These are phyloP conservation scores for Stemphylium beticola DNA, from an alignment of 2,329 filamentous ascomycete species.

Conservation along the genomic window DNA sequence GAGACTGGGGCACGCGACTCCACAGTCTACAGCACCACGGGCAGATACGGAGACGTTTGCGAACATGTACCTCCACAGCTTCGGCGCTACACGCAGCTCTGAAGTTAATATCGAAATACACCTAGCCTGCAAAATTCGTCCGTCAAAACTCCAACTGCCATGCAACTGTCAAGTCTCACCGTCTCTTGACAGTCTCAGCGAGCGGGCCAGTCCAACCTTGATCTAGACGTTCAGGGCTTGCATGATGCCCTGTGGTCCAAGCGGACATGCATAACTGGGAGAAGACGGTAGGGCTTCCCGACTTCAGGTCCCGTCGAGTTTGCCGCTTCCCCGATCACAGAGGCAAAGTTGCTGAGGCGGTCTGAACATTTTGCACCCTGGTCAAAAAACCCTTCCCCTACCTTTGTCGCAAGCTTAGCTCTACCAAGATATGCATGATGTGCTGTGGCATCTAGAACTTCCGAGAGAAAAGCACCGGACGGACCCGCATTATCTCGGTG, in stretches of 20 bases:
- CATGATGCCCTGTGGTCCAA: constrained; percentile 6
- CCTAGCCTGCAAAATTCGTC: neutral
- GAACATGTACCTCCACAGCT: neutral
- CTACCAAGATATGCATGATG: neutral
- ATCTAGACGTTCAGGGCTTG: constrained; percentile 1
- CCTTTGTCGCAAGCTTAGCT: neutral
- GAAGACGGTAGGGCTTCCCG: neutral
- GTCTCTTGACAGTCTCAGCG: constrained; percentile 10
- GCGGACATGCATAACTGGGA: constrained; percentile 2
- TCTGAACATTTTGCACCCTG: neutral
- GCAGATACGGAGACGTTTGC: constrained; percentile 6
- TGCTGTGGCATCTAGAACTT: neutral
- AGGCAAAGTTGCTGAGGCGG: neutral
- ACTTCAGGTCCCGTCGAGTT: neutral
- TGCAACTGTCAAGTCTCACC: constrained; percentile 16
- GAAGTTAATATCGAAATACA: neutral
- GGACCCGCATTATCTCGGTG: neutral
- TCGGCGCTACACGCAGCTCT: neutral
- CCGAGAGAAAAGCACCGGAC: neutral
- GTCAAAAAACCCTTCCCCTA: neutral
- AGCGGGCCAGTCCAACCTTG: constrained; percentile 8
- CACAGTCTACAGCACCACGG: constrained; percentile 9
- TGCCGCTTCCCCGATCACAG: constrained; percentile 1
- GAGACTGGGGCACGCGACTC: constrained; percentile 15
- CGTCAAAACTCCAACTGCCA: constrained; percentile 7